Base-by-base conservation (phyloP, 345 rosid genomes). In the Barbarea vulgaris region DNA sequence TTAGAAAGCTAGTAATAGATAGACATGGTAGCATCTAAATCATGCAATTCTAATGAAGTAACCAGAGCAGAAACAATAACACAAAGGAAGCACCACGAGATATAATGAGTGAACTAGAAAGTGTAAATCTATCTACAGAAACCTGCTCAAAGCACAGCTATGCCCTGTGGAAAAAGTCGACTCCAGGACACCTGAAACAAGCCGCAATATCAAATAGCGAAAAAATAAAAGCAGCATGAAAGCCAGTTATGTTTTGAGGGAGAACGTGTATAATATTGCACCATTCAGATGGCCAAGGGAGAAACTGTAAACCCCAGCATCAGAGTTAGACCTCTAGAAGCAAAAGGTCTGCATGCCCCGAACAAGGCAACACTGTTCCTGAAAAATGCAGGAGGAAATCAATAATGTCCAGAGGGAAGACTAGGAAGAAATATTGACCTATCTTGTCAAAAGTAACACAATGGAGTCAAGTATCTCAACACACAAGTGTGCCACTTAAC, bases 371-470 rank as follows among this genome's bases (percentile, higher is more conserved):
- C 77, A 72, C 27, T 83, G 84, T 79, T 81, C 87, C 91, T 85
- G 86, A 77, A 85, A 87, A 84, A 87, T 75, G 76, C 76, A 85
- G 77, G 82, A 80, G 80, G 55, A 51, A 46, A 82, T 85, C 84
- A 85, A 83, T 80, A 83, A 48, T 74, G 59, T 64, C 75, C 70
- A 76, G 65, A 69, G 69, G 50, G 27, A 42, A 52, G 67, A 74
- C 41, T 46, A 46, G 44, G 67, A 75, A 48, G 11, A 17, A 7
- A 46, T 12, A 51, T 8, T 58, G 62, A 47, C 42, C 17, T 66
- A 75, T 48, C 78, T 58, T 47, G 60, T 58, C 42, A 68, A 21
- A 74, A 66, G 72, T 30, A 47, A 46, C 61, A 53, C 44, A 61
- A 72, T 51, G 34, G 25, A 65, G 24, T 52, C 70, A 73, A 24